Conservation (phyloP, 1,284 basidiomycete species). For the Amylostereum areolatum region DNA sequence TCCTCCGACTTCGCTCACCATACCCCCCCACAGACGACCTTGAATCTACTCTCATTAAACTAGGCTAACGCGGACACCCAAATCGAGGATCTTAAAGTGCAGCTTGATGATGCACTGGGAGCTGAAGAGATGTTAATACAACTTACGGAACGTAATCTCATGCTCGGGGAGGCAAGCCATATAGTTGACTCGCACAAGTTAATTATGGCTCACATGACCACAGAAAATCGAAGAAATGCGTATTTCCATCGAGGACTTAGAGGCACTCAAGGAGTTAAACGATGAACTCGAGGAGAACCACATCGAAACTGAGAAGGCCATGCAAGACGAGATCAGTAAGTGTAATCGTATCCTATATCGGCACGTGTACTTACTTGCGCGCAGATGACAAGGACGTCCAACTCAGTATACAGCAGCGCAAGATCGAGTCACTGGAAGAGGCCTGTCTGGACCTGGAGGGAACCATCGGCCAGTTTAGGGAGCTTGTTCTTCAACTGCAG, state of each 20-base stretch:
- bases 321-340: slow-evolving; percentile 87
- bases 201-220: slow-evolving; percentile 5
- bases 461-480: slow-evolving; percentile 88
- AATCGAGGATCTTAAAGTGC: slow-evolving; percentile 89
- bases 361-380: background rate
- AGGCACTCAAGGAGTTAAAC: slow-evolving; percentile 91
- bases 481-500: slow-evolving; percentile 81
- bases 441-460: slow-evolving; percentile 78
- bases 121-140: slow-evolving; percentile 96
- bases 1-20: background rate
- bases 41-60: slow-evolving; percentile 72
- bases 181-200: background rate
- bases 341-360: slow-evolving; percentile 3
- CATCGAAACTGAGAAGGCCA: slow-evolving; percentile 86
- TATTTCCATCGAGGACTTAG: slow-evolving; percentile 91
- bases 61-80: slow-evolving; percentile 84
- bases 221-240: slow-evolving; percentile 97
- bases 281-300: slow-evolving; percentile 98
- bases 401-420: slow-evolving; percentile 61
- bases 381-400: slow-evolving; percentile 69
- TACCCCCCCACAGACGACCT: slow-evolving; percentile 54
- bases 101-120: slow-evolving; percentile 92
- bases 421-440: slow-evolving; percentile 69
- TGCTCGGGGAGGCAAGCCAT: slow-evolving; percentile 71
- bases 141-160: slow-evolving; percentile 90